Base-by-base conservation (phyloP, 2,329 filamentous ascomycete genomes). In the Pleochaeta shiraiana region DNA sequence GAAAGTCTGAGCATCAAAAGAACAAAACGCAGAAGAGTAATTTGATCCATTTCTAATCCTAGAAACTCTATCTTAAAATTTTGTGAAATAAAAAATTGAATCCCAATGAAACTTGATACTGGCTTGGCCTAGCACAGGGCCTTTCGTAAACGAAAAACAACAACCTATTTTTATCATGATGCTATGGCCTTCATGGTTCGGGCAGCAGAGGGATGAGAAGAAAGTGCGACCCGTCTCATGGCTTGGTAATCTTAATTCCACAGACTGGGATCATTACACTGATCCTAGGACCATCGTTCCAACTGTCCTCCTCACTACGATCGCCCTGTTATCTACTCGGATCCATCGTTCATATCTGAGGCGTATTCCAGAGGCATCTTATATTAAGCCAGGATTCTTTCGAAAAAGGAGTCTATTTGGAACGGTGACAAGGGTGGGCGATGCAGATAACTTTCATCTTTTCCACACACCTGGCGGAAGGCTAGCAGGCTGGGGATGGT, bases 391-490 rank as follows among this genome's bases (percentile, higher is more conserved):
- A 1, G 77, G 79, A 12, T 86, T 85, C 72, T 92, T 92, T 72
- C 83, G 88, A 57, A 84, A 79, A 66, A 81, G 88, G 69, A 91
- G 83, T 69, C 72, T 98, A 50, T 87, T 92, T 70, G 93, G 93
- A 16, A 82, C 81, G 67, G 93, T 97, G 50, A 96, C 92, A 14
- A 90, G 88, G 69, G 93, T 98, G 28, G 93, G 95, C 50, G 93
- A 98, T 79, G 95, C 90, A 3, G 93, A 98, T 75, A 92, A 92
- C 73, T 96, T 98, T 74, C 87, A 93, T 69, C 74, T 98, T 60
- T 98, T 87, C 73, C 93, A 98, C 74, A 97, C 90, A 0, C 93
- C 93, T 0, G 92, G 92, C n/a, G 93, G 93, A 12, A 81, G 84
- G 68, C 74, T 91, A 63, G 81, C 86, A 12, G 93, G 93, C 64